phyloP scores from a whole-genome alignment of 139 green algal species.

The Haematococcus sp. region DNA sequence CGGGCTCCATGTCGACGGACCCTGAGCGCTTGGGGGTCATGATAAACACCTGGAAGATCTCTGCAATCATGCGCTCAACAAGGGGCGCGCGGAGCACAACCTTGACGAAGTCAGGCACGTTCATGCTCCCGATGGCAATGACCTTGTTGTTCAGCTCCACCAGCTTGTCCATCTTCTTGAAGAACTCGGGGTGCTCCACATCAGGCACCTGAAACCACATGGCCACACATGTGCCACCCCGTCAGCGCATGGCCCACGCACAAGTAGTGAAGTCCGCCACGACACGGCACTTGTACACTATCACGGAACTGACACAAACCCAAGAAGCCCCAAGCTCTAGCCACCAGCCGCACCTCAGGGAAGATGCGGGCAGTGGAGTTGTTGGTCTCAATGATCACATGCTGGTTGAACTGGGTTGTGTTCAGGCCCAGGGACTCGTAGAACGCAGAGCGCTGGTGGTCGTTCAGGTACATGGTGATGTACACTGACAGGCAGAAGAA shows the following conservation, averaged over 20 bases:
- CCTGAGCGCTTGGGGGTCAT: constrained; percentile 78
- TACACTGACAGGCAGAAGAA: constrained; percentile 99
- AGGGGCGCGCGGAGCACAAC: constrained; percentile 69
- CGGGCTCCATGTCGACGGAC: constrained; percentile 57
- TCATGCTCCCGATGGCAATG: constrained; percentile 56
- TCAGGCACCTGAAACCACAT: constrained; percentile 62
- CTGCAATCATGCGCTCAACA: constrained; percentile 73
- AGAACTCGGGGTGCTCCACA: constrained; percentile 85
- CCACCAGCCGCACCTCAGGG: constrained; percentile 81
- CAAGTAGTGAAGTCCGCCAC: too few species aligned
- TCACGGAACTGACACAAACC: neutral
- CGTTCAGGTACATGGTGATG: constrained; percentile 99
- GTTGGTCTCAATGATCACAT: constrained; percentile 99
- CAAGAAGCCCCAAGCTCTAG: constrained; percentile 24
- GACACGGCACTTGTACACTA: neutral
- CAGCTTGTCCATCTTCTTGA: constrained; percentile 77
- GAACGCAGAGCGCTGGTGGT: constrained; percentile 89
- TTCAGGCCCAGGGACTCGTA: constrained; percentile 94
- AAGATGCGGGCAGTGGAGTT: constrained; percentile 95
- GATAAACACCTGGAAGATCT: constrained; percentile 83
- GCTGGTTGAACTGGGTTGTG: constrained; percentile 96
- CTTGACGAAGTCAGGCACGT: constrained; percentile 73
- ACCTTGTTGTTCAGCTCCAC: constrained; percentile 84
- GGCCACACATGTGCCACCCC: neutral
- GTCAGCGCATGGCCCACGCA: neutral